phyloP scores from a whole-genome alignment of 345 rosid species.

The Bruguiera sexangula region DNA sequence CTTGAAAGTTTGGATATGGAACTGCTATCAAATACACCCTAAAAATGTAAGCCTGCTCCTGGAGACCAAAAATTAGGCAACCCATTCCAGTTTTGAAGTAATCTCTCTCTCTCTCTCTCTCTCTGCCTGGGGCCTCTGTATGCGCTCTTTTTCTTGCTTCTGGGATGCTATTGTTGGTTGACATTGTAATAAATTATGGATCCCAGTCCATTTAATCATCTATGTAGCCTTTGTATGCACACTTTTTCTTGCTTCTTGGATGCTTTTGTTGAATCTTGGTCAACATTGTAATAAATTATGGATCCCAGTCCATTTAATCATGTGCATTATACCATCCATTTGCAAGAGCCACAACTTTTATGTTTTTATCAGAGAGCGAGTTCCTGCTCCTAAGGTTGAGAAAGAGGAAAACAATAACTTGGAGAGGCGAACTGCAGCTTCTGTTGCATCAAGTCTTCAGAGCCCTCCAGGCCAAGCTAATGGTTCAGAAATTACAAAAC shows the following conservation, averaged over 20 bases:
- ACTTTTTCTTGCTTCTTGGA: not conserved
- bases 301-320: not conserved
- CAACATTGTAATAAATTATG: not conserved
- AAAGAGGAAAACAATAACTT: conserved; percentile 24
- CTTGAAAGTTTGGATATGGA: too few species aligned
- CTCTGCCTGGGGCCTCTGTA: too few species aligned
- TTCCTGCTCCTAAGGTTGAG: conserved; percentile 63
- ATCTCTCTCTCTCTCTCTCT: too few species aligned
- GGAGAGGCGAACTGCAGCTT: conserved; percentile 41
- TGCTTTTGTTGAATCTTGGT: not conserved
- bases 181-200: not conserved
- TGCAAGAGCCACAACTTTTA: conserved; percentile 6
- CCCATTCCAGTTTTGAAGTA: not conserved
- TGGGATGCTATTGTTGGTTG: too few species aligned
- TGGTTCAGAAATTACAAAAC: conserved; percentile 24
- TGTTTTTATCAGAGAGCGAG: conserved; percentile 65
- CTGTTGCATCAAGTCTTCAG: conserved; percentile 48
- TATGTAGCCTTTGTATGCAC: not conserved
- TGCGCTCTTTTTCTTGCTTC: too few species aligned
- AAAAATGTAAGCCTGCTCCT: not conserved
- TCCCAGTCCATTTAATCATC: not conserved
- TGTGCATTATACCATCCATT: not conserved
- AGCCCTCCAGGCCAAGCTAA: conserved; percentile 44
- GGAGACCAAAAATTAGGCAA: conserved; percentile 5
- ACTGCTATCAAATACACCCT: too few species aligned